Percentiles rank a stretch among this genome's conserved stretches.
Evolutionary conservation across 495 filamentous ascomycete species (phyloP).

Genomic region (Podospora comata): DNA sequence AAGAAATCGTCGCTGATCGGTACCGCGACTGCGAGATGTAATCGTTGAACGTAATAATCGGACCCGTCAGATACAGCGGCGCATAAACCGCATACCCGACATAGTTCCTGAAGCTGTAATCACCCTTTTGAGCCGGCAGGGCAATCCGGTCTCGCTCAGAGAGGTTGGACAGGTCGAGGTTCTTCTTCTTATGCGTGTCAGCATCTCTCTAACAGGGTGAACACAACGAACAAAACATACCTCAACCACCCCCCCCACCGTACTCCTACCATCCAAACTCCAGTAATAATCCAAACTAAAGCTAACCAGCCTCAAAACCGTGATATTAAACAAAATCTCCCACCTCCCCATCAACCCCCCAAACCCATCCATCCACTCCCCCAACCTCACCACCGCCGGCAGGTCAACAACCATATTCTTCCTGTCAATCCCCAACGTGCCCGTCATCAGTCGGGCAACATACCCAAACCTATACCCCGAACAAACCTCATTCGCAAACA

Average conservation of each 20-base stretch:
- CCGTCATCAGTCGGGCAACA: constrained; percentile 54
- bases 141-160: constrained; percentile 83
- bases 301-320: constrained; percentile 86
- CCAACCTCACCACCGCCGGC: constrained; percentile 52
- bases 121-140: constrained; percentile 63
- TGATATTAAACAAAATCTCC: constrained; percentile 96
- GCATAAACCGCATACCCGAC: constrained; percentile 86
- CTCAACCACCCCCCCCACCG: neutral
- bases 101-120: constrained; percentile 81
- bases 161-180: constrained; percentile 78
- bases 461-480: constrained; percentile 68
- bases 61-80: constrained; percentile 87
- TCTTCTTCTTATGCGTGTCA: constrained; percentile 92
- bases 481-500: constrained; percentile 88
- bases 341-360: constrained; percentile 82
- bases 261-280: constrained; percentile 63
- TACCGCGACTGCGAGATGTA: constrained; percentile 83
- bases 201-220: constrained; percentile 30
- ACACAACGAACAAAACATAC: neutral
- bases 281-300: constrained; percentile 98
- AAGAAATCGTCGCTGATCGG: constrained; percentile 62
- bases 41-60: constrained; percentile 97
- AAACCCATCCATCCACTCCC: constrained; percentile 64
- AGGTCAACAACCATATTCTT: constrained; percentile 33
- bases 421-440: constrained; percentile 30